Base-by-base conservation (phyloP, 306 rosid species). In the Casuarina glauca region DNA sequence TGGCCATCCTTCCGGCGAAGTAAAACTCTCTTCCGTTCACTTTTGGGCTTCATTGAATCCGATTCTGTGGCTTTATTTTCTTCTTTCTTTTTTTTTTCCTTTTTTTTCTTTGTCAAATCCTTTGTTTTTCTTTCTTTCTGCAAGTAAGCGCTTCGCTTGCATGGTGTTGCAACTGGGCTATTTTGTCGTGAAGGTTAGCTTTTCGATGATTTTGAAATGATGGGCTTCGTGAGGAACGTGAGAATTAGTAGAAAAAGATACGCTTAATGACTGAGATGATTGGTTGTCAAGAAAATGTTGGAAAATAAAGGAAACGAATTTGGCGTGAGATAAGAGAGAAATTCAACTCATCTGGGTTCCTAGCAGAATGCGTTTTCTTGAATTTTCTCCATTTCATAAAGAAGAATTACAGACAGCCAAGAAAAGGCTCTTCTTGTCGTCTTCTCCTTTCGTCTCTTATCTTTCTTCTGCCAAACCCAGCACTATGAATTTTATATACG, bases 281-380 rank as follows among this genome's bases (percentile, higher is more conserved):
- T 72, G 82, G 66, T 78, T 79, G 41, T 26, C 6, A 32, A 51
- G 73, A 72, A 61, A 79, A 71, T 71, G 64, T 26, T 66, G 13
- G 66, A 11, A 6, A 9, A 9, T 9, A 9, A 48, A 48, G 12
- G 13, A 48, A 48, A 48, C 1, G 51, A 9, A 9, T 48, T 48
- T 44, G 48, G 48, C 16, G 6, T 10, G 20, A 16, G 8, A 50
- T 3, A 66, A 41, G 4, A 26, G 43, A 58, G n/a, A 1, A 70
- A 19, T 4, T 60, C 38, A 16, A 19, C 35, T 60, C 54, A 39
- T 60, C 64, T 38, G 16, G 38, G 66, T 26, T 26, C 4, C 43
- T 17, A 3, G 55, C 10, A 55, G n/a, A 54, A 45, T 16, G 8
- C 13, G 57, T 64, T 15, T 42, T 8, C 45, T 48, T 70, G 26